Evolutionary conservation across 1,139 yeast genomes (phyloP), one percentile per base, ranked within the genome.

Genomic region (Taphrina populina): DNA sequence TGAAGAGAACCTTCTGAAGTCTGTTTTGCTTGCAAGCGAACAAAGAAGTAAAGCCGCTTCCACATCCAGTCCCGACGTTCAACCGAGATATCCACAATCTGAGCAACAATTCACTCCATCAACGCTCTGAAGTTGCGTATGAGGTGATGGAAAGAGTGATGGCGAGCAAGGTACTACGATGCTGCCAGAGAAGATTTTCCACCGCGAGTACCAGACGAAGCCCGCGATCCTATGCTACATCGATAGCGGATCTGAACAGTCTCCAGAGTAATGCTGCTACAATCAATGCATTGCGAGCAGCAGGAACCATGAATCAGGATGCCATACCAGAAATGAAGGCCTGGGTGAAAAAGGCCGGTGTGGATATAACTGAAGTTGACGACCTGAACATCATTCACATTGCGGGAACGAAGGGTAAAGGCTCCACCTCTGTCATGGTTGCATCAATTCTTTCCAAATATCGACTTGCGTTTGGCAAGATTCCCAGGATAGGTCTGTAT

Each of bases 381-480:
- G 76, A 71, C 59, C 71, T 94, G 65, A 88, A 90, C 64, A 77
- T 88, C 3, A 78, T 94, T 46, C 98, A 94, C 66, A 84, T 94
- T 32, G 90, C 99, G 0, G 99, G 99, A 23, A 94, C 99, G 1
- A 94, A 94, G 69, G 99, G 99, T 10, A 94, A 94, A 71, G 99
- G 99, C 0, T 88, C 96, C 0, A 90, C 97, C 0, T 92, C 96
- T 71, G 96, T 98, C 0, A 94, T 94, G 67, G 80, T 90, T 2
- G 88, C 87, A 64, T 82, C 94, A 2, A 88, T 92, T 45, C 71
- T 94, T 60, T 67, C 71, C 13, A 88, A 87, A 65, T 88, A 45
- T 30, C 37, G 52, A 13, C 43, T 39, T 24, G 46, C 45, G 2
- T 44, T 32, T 26, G 53, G 44, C 13, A 35, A 29, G 10, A 40